Evolutionary conservation across 495 filamentous ascomycete genomes (phyloP).

Genomic region (Achaetomiella virescens): DNA sequence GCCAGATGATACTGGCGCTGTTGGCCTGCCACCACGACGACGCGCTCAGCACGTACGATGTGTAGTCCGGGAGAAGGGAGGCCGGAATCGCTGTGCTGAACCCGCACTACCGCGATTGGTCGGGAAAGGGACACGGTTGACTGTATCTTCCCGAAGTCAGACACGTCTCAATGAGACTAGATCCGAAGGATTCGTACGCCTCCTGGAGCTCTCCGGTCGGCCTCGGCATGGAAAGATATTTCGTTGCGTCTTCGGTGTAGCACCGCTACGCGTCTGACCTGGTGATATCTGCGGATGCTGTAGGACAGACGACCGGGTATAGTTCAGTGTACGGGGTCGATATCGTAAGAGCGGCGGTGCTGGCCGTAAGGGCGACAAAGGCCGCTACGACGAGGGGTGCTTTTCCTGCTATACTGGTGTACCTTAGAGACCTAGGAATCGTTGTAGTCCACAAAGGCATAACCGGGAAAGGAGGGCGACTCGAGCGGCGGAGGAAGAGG

Average conservation of each 20-base stretch:
- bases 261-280: background rate
- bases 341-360: background rate
- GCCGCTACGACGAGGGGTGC: too few relatives aligned
- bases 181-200: background rate
- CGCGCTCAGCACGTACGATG: background rate
- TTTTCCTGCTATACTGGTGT: too few relatives aligned
- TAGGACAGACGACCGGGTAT: background rate
- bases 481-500: too few relatives aligned
- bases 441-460: too few relatives aligned
- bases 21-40: background rate
- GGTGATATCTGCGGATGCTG: background rate
- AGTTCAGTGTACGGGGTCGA: background rate
- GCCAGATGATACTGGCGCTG: background rate
- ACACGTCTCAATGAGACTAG: background rate
- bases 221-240: background rate
- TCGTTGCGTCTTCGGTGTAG: background rate
- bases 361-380: too few relatives aligned
- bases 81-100: background rate
- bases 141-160: background rate
- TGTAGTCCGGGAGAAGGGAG: background rate
- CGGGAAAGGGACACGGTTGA: background rate
- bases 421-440: too few relatives aligned
- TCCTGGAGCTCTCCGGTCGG: background rate
- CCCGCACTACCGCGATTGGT: slow-evolving; percentile 1
- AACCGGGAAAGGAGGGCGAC: too few relatives aligned